Evolutionary conservation across 371 early-diverging fungal genomes (phyloP).

Genomic region (Choanephora cucurbitarum): DNA sequence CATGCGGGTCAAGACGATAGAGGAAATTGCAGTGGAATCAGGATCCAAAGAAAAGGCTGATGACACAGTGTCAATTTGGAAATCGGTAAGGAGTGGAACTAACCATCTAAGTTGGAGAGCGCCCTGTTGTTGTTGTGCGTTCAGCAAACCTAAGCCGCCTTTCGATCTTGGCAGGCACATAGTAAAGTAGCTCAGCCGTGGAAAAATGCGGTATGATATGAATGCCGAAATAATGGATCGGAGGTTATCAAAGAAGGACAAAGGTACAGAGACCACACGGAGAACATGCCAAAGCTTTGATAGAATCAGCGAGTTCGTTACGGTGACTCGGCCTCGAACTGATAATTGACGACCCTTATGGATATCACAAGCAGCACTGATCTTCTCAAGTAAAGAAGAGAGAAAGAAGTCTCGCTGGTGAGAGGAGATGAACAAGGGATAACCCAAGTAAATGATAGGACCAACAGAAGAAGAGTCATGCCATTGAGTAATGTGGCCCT

Average conservation of each 20-base stretch:
- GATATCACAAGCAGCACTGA: conserved; percentile 1
- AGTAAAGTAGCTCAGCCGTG: neutral
- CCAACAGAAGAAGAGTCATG: conserved; percentile 9
- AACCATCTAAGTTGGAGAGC: neutral
- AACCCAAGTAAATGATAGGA: conserved; percentile 17
- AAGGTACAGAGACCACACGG: conserved; percentile 6
- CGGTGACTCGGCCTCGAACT: conserved; percentile 18
- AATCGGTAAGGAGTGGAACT: neutral
- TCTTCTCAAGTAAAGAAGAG: conserved; percentile 5
- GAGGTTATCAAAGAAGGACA: neutral
- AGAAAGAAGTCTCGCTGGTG: conserved; percentile 12
- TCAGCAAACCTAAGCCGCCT: conserved; percentile 8
- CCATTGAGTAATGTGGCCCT: conserved; percentile 3
- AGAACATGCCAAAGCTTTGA: conserved; percentile 29
- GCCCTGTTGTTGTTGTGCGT: neutral
- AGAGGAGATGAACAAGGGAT: conserved; percentile 8
- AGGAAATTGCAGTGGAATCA: too few species aligned
- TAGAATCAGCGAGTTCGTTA: conserved; percentile 22
- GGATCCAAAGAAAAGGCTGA: neutral
- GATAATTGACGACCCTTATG: conserved; percentile 13
- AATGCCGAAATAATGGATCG: neutral
- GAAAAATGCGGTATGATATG: conserved; percentile 4
- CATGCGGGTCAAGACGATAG: too few species aligned
- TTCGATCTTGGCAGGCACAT: neutral
- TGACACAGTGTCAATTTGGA: neutral